phyloP scores from a whole-genome alignment of 805 yeast genomes.

The Ogataea siamensis region DNA sequence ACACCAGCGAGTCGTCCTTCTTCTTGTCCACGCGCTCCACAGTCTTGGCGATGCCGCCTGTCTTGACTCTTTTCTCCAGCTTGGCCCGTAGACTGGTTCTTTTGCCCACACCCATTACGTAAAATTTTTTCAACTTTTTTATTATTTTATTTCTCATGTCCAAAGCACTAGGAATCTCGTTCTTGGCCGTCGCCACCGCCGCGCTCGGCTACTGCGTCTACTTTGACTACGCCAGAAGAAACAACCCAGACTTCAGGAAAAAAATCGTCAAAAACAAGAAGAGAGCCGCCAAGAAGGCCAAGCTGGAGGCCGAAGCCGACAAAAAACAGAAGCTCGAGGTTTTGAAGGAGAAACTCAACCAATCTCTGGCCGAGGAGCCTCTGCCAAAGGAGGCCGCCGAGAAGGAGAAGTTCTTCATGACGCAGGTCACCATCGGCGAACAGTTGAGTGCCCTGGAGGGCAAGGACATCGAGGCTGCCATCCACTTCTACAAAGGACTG shows the following conservation, averaged over 20 bases:
- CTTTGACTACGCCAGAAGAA: slow-evolving; percentile 91
- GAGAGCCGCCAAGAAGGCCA: slow-evolving; percentile 57
- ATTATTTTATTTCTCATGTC: slow-evolving; percentile 26
- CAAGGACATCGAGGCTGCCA: slow-evolving; percentile 78
- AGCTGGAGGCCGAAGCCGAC: slow-evolving; percentile 52
- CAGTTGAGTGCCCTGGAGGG: slow-evolving; percentile 65
- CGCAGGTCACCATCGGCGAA: slow-evolving; percentile 84
- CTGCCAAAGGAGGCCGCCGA: slow-evolving; percentile 66
- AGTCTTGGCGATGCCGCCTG: slow-evolving; percentile 4
- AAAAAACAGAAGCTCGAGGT: slow-evolving; percentile 59
- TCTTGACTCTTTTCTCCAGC: slow-evolving; percentile 32
- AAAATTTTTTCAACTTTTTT: slow-evolving; percentile 5
- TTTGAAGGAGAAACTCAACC: slow-evolving; percentile 59
- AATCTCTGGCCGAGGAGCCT: slow-evolving; percentile 69
- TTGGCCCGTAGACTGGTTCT: slow-evolving; percentile 46
- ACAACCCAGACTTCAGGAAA: slow-evolving; percentile 77
- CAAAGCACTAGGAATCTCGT: slow-evolving; percentile 33
- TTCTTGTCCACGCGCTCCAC: slow-evolving; percentile 14
- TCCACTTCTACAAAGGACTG: slow-evolving; percentile 89
- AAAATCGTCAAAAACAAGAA: slow-evolving; percentile 61
- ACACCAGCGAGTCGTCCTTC: slow-evolving; percentile 44
- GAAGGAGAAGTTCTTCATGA: slow-evolving; percentile 78
- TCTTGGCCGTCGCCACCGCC: slow-evolving; percentile 49
- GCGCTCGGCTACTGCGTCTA: slow-evolving; percentile 74
- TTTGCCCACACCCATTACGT: slow-evolving; percentile 42